Conservation (phyloP, 2,329 filamentous ascomycete species). For the Claviceps sp. region DNA sequence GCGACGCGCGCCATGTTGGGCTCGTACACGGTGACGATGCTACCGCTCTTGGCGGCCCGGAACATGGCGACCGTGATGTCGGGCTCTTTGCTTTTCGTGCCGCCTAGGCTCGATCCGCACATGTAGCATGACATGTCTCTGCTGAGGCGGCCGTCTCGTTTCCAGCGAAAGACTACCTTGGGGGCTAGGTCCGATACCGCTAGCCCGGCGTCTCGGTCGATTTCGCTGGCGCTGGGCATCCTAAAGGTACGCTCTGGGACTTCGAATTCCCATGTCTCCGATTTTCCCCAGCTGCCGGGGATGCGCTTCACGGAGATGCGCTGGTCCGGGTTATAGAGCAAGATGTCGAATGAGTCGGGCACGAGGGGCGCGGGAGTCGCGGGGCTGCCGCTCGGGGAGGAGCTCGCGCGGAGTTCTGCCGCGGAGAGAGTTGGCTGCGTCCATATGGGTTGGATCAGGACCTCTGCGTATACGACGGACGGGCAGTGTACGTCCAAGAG, state of each 20-base stretch:
- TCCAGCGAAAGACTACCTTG: conserved; percentile 77
- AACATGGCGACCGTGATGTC: conserved; percentile 93
- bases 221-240: conserved; percentile 59
- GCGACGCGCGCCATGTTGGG: conserved; percentile 84
- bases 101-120: conserved; percentile 60
- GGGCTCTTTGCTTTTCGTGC: conserved; percentile 79
- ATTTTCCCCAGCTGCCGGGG: conserved; percentile 65
- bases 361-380: conserved; percentile 54
- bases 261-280: conserved; percentile 80
- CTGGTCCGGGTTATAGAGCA: conserved; percentile 91
- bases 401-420: conserved; percentile 54
- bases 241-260: conserved; percentile 79
- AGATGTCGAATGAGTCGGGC: conserved; percentile 67
- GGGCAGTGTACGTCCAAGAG: conserved; percentile 71
- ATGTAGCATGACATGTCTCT: conserved; percentile 85
- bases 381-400: conserved; percentile 37
- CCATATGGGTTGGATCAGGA: conserved; percentile 75
- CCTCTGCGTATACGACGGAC: conserved; percentile 77
- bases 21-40: conserved; percentile 71
- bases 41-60: conserved; percentile 52
- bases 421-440: conserved; percentile 68
- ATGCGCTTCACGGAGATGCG: conserved; percentile 57
- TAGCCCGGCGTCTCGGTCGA: conserved; percentile 55
- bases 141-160: conserved; percentile 70
- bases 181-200: conserved; percentile 41